Percentiles rank a stretch among this genome's conserved stretches.
Evolutionary conservation across 495 filamentous ascomycete species (phyloP).

Genomic region (Neurospora terricola): DNA sequence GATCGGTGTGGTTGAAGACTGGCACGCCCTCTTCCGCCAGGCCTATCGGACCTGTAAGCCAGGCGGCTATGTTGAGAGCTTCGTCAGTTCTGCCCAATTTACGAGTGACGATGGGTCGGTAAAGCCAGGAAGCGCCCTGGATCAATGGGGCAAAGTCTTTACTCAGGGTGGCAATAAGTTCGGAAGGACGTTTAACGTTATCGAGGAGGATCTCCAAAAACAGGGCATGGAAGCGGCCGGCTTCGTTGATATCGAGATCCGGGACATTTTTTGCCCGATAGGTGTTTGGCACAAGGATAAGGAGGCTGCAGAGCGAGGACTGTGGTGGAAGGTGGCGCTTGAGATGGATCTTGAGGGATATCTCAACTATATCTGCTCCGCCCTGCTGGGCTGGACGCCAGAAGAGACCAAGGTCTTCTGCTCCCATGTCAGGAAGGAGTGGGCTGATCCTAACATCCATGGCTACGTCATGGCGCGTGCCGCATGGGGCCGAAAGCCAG

Average conservation of each 20-base stretch:
- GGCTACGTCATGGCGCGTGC: neutral
- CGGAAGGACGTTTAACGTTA: constrained; percentile 7
- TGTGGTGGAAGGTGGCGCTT: neutral
- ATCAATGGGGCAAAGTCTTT: neutral
- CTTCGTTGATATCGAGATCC: constrained; percentile 3
- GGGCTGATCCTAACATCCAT: neutral
- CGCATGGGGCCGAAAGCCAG: constrained; percentile 19
- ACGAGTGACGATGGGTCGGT: constrained; percentile 1
- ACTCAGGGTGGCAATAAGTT: constrained; percentile 1
- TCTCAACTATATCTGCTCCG: neutral
- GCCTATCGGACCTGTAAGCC: constrained; percentile 14
- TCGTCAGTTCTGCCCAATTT: constrained; percentile 3
- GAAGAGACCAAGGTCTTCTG: constrained; percentile 4
- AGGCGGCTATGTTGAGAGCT: constrained; percentile 11
- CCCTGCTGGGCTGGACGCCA: constrained; percentile 8
- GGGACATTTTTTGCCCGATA: neutral
- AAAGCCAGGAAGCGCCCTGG: neutral
- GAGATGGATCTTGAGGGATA: neutral
- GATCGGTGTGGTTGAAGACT: constrained; percentile 39
- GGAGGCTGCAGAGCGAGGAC: constrained; percentile 1
- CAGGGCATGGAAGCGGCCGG: constrained; percentile 1
- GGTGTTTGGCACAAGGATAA: neutral
- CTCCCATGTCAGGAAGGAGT: neutral
- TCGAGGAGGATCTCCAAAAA: constrained; percentile 19
- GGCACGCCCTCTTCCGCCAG: constrained; percentile 33